Conservation (phyloP, 1,284 basidiomycete species). For the Amylostereum areolatum region DNA sequence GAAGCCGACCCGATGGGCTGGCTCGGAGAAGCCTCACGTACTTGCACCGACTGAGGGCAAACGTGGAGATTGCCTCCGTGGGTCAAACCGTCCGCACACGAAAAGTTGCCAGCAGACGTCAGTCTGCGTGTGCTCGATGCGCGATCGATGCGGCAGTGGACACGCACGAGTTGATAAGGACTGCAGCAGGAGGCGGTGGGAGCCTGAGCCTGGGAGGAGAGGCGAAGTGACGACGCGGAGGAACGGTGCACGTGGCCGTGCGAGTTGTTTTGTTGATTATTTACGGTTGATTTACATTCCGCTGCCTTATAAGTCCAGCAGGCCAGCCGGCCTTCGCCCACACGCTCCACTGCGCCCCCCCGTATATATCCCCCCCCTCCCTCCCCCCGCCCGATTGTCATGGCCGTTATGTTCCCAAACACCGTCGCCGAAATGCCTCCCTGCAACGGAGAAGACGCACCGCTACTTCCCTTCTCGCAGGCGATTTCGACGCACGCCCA, state of each 20-base stretch:
- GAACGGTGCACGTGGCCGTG: conserved; percentile 11
- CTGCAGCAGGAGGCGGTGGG: background rate
- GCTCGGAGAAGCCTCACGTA: too few species aligned
- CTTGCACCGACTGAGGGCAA: too few species aligned
- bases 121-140: too few species aligned
- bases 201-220: background rate
- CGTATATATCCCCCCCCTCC: conserved; percentile 4
- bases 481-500: conserved; percentile 61
- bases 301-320: conserved; percentile 13
- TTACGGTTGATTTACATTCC: conserved; percentile 3
- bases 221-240: background rate
- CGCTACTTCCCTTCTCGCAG: conserved; percentile 68
- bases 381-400: conserved; percentile 1
- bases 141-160: too few species aligned
- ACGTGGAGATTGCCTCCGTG: too few species aligned
- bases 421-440: conserved; percentile 22
- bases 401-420: conserved; percentile 29
- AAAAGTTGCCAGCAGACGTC: too few species aligned
- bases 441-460: conserved; percentile 52
- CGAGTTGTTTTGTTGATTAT: conserved; percentile 11
- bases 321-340: conserved; percentile 11
- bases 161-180: too few species aligned
- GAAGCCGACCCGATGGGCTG: too few species aligned
- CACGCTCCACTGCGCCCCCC: conserved; percentile 9
- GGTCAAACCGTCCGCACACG: too few species aligned